Base-by-base conservation (phyloP, 2,329 filamentous ascomycete species). In the Raffaelea albimanens region DNA sequence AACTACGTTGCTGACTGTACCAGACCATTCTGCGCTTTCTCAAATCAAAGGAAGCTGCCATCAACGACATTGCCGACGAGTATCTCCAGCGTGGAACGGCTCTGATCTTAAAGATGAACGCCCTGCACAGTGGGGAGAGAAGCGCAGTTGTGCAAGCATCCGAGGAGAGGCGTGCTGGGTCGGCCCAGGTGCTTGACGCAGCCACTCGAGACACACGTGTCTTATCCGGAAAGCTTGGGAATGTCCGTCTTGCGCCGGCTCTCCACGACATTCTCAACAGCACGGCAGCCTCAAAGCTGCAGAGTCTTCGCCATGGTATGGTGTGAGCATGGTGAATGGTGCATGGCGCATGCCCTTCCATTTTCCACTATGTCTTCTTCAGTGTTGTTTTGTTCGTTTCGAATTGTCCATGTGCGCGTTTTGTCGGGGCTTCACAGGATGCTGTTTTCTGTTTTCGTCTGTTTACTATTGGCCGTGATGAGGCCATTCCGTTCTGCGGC, bases 1-100 rank as follows among this genome's bases (percentile, higher is more conserved):
- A 31, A 5, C 18, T 5, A 33, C 41, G 25, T 5, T 43, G 16
- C 25, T 43, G 18, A 43, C 20, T 3, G 16, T 19, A 5, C 20
- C 5, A 53, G 51, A 51, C 53, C 1, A 20, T 55, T 5, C 40
- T 55, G 10, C 51, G 53, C 2, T 52, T 52, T 14, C 48, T 55
- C 38, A 55, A 55, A 13, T 50, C 53, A 16, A 55, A 55, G 20
- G 53, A 55, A 20, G 40, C 46, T 3, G 53, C 53, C 18, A 44
- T 55, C 16, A 48, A 50, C 1, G 53, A 55, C n/a, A 50, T 55
- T 5, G 48, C 52, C 2, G 29, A 41, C 10, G 53, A 55, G 16
- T 55, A 52, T 41, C 39, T 22, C 5, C 50, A 55, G 14, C 51
- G 53, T 4, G 53, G 53, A 1, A 18, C 23, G 1, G 25, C 25